phyloP scores from a whole-genome alignment of 257 asterid species.

The Petrea volubilis region DNA sequence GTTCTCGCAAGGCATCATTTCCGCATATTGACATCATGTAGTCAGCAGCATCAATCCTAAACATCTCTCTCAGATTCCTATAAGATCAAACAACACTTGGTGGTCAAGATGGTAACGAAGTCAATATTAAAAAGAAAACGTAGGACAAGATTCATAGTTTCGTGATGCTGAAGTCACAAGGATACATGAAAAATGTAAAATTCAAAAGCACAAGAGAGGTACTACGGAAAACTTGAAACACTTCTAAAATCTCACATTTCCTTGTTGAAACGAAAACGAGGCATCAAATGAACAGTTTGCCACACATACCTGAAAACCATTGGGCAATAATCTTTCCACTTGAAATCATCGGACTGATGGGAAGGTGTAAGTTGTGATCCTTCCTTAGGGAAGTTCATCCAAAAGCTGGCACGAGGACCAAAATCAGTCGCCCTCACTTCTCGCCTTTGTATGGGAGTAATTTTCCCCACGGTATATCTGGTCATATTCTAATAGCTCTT shows the following conservation, averaged over 20 bases:
- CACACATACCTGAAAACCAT: slow-evolving; percentile 89
- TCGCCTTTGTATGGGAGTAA: slow-evolving; percentile 95
- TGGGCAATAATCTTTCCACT: slow-evolving; percentile 98
- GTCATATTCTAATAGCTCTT: slow-evolving; percentile 28
- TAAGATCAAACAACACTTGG: slow-evolving; percentile 19
- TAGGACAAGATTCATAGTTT: neutral
- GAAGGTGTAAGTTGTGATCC: slow-evolving; percentile 92
- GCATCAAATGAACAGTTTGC: neutral
- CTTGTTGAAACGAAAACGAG: neutral
- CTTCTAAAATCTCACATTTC: neutral
- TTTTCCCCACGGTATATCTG: slow-evolving; percentile 97
- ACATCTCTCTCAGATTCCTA: slow-evolving; percentile 94
- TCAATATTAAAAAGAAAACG: neutral
- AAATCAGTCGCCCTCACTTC: slow-evolving; percentile 87
- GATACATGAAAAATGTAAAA: neutral
- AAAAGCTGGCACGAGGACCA: slow-evolving; percentile 86
- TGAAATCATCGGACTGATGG: slow-evolving; percentile 95
- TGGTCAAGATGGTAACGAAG: slow-evolving; percentile 17
- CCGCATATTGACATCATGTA: slow-evolving; percentile 99
- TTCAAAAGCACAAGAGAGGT: neutral
- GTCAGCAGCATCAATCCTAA: slow-evolving; percentile 95
- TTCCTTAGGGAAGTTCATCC: slow-evolving; percentile 92
- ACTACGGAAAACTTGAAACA: neutral
- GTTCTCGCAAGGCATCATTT: slow-evolving; percentile 93
- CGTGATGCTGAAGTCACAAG: neutral